Conservation (phyloP, 2,329 filamentous ascomycete genomes). For the Ilyonectria robusta region DNA sequence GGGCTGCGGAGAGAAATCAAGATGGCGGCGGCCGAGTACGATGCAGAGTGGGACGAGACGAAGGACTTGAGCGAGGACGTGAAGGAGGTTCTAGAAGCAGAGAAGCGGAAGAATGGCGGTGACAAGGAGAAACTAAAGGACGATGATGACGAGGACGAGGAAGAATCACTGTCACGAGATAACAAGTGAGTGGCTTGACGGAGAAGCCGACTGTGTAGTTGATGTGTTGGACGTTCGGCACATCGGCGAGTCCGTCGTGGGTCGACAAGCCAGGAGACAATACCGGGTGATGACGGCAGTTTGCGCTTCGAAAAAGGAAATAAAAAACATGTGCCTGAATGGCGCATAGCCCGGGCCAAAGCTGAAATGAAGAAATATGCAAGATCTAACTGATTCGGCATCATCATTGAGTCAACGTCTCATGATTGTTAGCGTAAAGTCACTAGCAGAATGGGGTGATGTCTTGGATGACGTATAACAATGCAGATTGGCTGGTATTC, state of each 20-base stretch:
- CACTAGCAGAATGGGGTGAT: constrained; percentile 27
- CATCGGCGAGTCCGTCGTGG: constrained; percentile 21
- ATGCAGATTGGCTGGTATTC: not conserved
- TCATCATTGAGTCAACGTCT: constrained; percentile 22
- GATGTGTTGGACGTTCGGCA: not conserved
- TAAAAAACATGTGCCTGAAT: not conserved
- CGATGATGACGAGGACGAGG: constrained; percentile 53
- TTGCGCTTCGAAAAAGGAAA: not conserved
- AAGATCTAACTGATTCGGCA: constrained; percentile 5
- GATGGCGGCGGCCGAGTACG: constrained; percentile 86
- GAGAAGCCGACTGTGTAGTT: constrained; percentile 4
- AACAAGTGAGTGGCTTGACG: constrained; percentile 8
- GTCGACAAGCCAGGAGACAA: constrained; percentile 6
- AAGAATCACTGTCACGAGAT: constrained; percentile 5
- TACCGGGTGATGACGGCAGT: constrained; percentile 17
- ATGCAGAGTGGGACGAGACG: constrained; percentile 89
- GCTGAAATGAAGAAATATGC: constrained; percentile 1
- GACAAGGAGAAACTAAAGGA: constrained; percentile 56
- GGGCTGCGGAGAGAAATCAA: constrained; percentile 83
- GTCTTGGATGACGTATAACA: constrained; percentile 23
- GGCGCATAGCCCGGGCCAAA: constrained; percentile 5
- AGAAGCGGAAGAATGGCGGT: constrained; percentile 58
- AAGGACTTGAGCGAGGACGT: constrained; percentile 80
- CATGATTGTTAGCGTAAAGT: constrained; percentile 10
- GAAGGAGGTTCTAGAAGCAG: constrained; percentile 69